phyloP scores from a whole-genome alignment of 768 basidiomycete species.

The Clathrus columnatus region DNA sequence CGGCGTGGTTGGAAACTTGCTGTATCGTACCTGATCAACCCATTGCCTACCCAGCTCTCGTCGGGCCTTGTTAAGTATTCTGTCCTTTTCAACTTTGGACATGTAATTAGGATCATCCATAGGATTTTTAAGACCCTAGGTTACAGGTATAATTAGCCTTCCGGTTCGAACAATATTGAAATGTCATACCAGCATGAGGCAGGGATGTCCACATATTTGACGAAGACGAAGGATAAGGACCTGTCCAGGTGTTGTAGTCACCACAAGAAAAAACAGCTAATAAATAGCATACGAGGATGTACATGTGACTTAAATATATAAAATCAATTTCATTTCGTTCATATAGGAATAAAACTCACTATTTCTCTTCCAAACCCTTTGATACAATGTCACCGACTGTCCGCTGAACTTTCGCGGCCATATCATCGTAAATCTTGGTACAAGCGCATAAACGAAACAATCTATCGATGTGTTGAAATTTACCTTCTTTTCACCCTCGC shows the following conservation, averaged over 20 bases:
- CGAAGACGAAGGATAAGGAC: slow-evolving; percentile 70
- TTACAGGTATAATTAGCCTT: not conserved
- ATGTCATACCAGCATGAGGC: slow-evolving; percentile 51
- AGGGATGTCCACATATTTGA: slow-evolving; percentile 66
- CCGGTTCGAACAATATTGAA: not conserved
- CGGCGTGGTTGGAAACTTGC: not conserved
- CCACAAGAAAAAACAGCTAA: slow-evolving; percentile 7
- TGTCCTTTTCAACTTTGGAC: slow-evolving; percentile 6
- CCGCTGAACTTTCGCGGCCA: not conserved
- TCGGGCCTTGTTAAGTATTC: not conserved
- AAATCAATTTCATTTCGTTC: not conserved
- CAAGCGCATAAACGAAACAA: not conserved
- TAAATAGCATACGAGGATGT: slow-evolving; percentile 30
- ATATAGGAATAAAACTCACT: slow-evolving; percentile 35
- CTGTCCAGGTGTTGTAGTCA: slow-evolving; percentile 21
- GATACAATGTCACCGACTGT: slow-evolving; percentile 1
- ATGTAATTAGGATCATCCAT: slow-evolving; percentile 5
- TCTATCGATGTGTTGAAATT: slow-evolving; percentile 10
- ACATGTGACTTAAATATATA: slow-evolving; percentile 32
- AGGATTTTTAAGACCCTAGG: slow-evolving; percentile 3
- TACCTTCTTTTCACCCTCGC: slow-evolving; percentile 56
- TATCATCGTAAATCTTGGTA: slow-evolving; percentile 9
- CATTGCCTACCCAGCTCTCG: slow-evolving; percentile 4
- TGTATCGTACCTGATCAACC: not conserved
- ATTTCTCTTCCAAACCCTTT: slow-evolving; percentile 30